Conservation (phyloP, 768 basidiomycete genomes). For the Boletus rufocinnamomeus region DNA sequence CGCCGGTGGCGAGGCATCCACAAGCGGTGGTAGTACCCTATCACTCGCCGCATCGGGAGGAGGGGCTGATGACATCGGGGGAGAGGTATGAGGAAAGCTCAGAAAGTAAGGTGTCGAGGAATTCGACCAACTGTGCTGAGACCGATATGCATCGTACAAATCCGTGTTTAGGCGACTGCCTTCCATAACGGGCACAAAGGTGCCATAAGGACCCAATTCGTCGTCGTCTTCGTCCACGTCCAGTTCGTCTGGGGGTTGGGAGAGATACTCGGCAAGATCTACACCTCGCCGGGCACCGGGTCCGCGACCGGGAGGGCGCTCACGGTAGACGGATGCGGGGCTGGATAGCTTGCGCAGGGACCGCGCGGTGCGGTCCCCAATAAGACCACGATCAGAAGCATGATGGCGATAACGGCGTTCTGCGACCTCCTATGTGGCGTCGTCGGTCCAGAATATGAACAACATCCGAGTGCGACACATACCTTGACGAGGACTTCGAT, state of each 20-base stretch:
- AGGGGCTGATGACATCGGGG: slow-evolving; percentile 31
- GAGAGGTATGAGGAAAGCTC: slow-evolving; percentile 26
- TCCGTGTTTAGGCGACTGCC: slow-evolving; percentile 60
- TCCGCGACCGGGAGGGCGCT: slow-evolving; percentile 41
- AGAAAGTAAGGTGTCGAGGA: slow-evolving; percentile 28
- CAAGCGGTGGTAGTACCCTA: slow-evolving; percentile 31
- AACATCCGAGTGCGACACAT: slow-evolving; percentile 21
- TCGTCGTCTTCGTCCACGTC: slow-evolving; percentile 72
- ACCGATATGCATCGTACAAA: slow-evolving; percentile 62
- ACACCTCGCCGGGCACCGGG: slow-evolving; percentile 32
- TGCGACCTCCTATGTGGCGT: slow-evolving; percentile 62
- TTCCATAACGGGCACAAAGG: slow-evolving; percentile 42
- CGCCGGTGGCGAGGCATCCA: slow-evolving; percentile 28
- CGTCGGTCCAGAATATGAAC: slow-evolving; percentile 5
- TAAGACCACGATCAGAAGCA: slow-evolving; percentile 54
- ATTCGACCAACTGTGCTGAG: slow-evolving; percentile 37
- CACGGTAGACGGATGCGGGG: slow-evolving; percentile 55
- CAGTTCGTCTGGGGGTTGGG: slow-evolving; percentile 55
- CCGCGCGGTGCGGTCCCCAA: slow-evolving; percentile 68
- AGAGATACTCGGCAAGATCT: slow-evolving; percentile 54
- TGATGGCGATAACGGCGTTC: slow-evolving; percentile 63
- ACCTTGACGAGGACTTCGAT: slow-evolving; percentile 81
- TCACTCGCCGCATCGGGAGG: slow-evolving; percentile 27
- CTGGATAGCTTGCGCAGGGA: slow-evolving; percentile 59
- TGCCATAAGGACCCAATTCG: slow-evolving; percentile 48